Percentiles rank a stretch among this genome's conserved stretches.
Evolutionary conservation across 1,139 yeast genomes (phyloP).

Genomic region (Sugiyamaella xylanicola): DNA sequence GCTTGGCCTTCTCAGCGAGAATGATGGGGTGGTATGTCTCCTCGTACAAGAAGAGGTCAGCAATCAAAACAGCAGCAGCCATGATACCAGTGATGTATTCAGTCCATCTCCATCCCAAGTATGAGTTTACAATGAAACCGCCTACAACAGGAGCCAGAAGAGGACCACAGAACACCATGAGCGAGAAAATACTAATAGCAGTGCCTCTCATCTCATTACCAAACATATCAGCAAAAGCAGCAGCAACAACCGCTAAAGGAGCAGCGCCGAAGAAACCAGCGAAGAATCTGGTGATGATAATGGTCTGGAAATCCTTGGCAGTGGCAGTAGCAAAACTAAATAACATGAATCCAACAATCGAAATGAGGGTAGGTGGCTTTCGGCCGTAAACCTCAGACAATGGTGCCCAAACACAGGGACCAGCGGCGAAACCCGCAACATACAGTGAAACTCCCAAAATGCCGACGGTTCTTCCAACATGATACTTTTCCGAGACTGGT

Average conservation of each 20-base stretch:
- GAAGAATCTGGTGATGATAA: conserved; percentile 72
- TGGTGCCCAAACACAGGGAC: conserved; percentile 83
- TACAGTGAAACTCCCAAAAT: conserved; percentile 65
- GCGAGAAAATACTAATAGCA: conserved; percentile 64
- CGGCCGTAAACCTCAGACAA: conserved; percentile 76
- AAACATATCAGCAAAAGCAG: conserved; percentile 77
- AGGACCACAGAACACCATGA: conserved; percentile 76
- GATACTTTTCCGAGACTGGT: conserved; percentile 37
- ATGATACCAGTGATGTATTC: conserved; percentile 56
- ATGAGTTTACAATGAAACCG: conserved; percentile 43
- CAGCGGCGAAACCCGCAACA: conserved; percentile 80
- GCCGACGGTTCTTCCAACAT: conserved; percentile 40
- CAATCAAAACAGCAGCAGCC: conserved; percentile 44
- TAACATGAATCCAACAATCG: conserved; percentile 57
- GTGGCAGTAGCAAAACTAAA: conserved; percentile 75
- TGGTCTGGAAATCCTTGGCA: conserved; percentile 70
- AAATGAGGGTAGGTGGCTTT: conserved; percentile 55
- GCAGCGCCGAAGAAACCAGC: conserved; percentile 79
- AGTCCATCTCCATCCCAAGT: conserved; percentile 62
- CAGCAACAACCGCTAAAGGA: conserved; percentile 80
- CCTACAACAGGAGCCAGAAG: conserved; percentile 61
- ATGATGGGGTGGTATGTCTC: conserved; percentile 54
- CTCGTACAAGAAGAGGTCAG: conserved; percentile 44
- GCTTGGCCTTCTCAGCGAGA: conserved; percentile 50
- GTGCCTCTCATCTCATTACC: conserved; percentile 63